Evolutionary conservation across 257 asterid species (phyloP), one percentile per base, ranked within the genome.

Genomic region (Solanum commersonii): DNA sequence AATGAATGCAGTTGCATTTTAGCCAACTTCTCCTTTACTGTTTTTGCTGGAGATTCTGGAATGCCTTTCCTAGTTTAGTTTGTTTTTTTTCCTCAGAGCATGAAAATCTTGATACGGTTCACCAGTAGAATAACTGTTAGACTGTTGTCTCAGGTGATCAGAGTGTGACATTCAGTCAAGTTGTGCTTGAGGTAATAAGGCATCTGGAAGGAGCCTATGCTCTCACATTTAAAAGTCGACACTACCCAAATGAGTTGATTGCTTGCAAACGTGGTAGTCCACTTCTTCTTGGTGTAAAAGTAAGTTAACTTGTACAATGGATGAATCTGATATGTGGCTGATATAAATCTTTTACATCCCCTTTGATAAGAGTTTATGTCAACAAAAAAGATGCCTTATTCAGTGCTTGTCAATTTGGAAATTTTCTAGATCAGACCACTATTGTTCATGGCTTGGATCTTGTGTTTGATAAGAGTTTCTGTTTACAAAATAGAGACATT

Each of bases 241-340:
- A 95, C 90, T 97, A 94, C 91, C 99, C 99, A 86, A 94, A 94
- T 92, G 99, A 97, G 91, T 90, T 97, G 94, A 89, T 97, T 92
- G 99, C 99, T 33, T 97, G 99, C 91, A 97, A 96, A 91, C 98
- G 99, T 90, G 99, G 99, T 74, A 97, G 99, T 91, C 99, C 99
- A 15, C 92, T 97, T 93, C 95, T 97, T 83, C 99, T 97, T 89
- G 99, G 99, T 49, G 98, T 96, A 65, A 97, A 97, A 93, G 99
- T 97, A 93, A 93, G 96, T 91, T 72, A 14, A 42, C 27, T 31
- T 88, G 70, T 70, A 84, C 82, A 52, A 86, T 74, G 33, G 18
- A 38, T 70, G 83, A 77, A 44, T 89, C 29, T 71, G 71, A 72
- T 29, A 20, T 76, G 13, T 14, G 52, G 40, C 18, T 76, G 59